Percentiles rank a stretch among this genome's conserved stretches.
Evolutionary conservation across 306 rosid species (phyloP).

Genomic region (Medicago ruthenica): DNA sequence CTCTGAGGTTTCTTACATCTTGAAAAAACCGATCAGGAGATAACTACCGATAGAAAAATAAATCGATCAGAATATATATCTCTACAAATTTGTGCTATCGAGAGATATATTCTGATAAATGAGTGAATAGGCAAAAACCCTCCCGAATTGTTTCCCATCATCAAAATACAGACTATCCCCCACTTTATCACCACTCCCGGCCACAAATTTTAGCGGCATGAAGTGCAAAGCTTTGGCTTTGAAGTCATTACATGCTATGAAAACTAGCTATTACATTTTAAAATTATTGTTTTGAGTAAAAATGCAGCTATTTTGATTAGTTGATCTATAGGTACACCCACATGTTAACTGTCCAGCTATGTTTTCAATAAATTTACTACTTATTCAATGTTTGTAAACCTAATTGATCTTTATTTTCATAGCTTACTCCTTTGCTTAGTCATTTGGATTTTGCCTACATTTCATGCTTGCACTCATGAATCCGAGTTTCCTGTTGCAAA

Average conservation of each 20-base stretch:
- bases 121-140: too few species aligned
- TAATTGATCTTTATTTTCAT: conserved; percentile 37
- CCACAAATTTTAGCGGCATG: too few species aligned
- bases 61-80: too few species aligned
- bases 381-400: conserved; percentile 3
- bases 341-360: conserved; percentile 10
- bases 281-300: conserved; percentile 31
- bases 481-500: conserved; percentile 94
- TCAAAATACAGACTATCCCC: too few species aligned
- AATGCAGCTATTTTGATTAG: conserved; percentile 36
- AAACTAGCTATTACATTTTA: conserved; percentile 26
- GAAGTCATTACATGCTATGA: conserved; percentile 12
- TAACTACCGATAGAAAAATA: too few species aligned
- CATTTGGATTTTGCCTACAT: conserved; percentile 19
- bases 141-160: too few species aligned
- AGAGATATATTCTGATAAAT: too few species aligned
- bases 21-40: too few species aligned
- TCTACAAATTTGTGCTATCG: too few species aligned
- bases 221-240: not conserved
- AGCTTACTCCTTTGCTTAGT: conserved; percentile 6
- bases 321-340: conserved; percentile 11
- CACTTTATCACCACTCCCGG: too few species aligned
- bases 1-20: too few species aligned
- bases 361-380: conserved; percentile 10
- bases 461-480: conserved; percentile 43